These are phyloP conservation scores for Edaphochlamys debaryana DNA, from an alignment of 139 green algal genomes.

Conservation along the genomic window DNA sequence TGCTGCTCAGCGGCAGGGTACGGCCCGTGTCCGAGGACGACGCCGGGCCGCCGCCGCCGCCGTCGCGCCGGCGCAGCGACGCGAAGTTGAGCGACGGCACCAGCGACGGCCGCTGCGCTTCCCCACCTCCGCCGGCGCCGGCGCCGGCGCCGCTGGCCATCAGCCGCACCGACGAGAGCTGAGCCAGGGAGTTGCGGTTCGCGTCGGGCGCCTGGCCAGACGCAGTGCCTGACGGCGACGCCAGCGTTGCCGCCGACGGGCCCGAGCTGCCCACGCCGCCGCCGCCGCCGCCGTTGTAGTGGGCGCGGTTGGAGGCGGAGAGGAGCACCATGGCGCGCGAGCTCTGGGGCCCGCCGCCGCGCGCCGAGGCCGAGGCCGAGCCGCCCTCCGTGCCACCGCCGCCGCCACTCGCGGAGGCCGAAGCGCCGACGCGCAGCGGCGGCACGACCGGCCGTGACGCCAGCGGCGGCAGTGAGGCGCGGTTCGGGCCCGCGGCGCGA, in stretches of 20 bases:
- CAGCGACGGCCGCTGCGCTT: background rate
- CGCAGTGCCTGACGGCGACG: background rate
- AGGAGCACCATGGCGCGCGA: conserved; percentile 29
- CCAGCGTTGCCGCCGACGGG: background rate
- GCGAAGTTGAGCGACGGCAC: conserved; percentile 27
- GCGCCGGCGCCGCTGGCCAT: background rate
- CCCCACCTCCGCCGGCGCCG: background rate
- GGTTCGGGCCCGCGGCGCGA: too few species aligned
- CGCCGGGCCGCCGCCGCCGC: background rate
- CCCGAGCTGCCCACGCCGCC: background rate
- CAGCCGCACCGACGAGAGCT: background rate
- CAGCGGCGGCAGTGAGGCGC: background rate
- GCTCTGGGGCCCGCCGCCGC: background rate
- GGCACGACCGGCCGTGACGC: background rate
- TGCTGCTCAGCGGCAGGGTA: conserved; percentile 19
- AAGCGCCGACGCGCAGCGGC: background rate
- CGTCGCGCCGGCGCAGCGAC: conserved; percentile 6
- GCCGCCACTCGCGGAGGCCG: too few species aligned
- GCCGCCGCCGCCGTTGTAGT: background rate
- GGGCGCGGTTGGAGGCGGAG: conserved; percentile 22
- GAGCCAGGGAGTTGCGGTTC: background rate
- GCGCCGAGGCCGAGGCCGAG: background rate
- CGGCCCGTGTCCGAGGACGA: conserved; percentile 20
- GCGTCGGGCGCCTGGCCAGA: too few species aligned
- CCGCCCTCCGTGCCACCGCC: background rate